Conservation (phyloP, 768 basidiomycete species). For the Solioccasus polychromus region DNA sequence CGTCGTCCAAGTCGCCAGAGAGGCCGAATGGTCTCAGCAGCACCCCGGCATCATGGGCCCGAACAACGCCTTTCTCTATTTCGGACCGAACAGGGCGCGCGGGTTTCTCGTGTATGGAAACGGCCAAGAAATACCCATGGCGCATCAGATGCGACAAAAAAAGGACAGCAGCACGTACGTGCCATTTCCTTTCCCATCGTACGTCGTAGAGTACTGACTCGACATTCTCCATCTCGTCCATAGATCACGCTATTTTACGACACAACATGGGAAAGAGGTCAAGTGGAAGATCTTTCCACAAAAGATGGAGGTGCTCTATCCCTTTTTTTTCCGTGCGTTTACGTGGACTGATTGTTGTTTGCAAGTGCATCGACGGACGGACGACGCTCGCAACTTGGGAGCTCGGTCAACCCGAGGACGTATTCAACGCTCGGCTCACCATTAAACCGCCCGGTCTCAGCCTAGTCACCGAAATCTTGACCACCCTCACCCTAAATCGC, state of each 20-base stretch:
- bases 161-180: conserved; percentile 63
- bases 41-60: conserved; percentile 78
- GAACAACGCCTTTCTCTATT: conserved; percentile 70
- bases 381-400: conserved; percentile 69
- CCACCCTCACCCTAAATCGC: conserved; percentile 70
- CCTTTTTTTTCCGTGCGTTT: too few relatives aligned
- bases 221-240: too few relatives aligned
- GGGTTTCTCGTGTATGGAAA: conserved; percentile 73
- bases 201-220: too few relatives aligned
- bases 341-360: not conserved
- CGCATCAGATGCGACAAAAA: conserved; percentile 52
- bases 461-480: conserved; percentile 73
- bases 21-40: conserved; percentile 62
- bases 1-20: conserved; percentile 62
- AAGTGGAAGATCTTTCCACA: conserved; percentile 70
- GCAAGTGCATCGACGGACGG: conserved; percentile 65
- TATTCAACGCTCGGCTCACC: conserved; percentile 57
- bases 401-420: conserved; percentile 50
- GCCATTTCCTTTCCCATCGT: not conserved
- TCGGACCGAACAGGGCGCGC: conserved; percentile 59
- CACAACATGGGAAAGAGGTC: conserved; percentile 64
- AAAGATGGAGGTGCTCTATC: conserved; percentile 59
- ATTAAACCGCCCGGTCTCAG: conserved; percentile 56
- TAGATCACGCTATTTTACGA: conserved; percentile 74
- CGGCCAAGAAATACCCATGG: conserved; percentile 56